A percentile compares a stretch with the other conserved stretches of the same genome.
phyloP scores from a whole-genome alignment of 2,329 filamentous ascomycete species.

The Fusarium fujikuroi region DNA sequence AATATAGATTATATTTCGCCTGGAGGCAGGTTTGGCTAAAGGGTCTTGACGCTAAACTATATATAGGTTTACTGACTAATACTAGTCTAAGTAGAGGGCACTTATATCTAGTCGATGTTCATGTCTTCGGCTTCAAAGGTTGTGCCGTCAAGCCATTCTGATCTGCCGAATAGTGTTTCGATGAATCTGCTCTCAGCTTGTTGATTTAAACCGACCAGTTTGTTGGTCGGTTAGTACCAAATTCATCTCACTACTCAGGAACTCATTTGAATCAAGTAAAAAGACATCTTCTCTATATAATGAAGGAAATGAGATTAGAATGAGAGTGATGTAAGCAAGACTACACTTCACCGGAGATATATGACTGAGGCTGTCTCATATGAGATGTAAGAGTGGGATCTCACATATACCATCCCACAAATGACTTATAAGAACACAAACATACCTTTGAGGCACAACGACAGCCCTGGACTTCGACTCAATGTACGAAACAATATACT shows the following conservation, averaged over 20 bases:
- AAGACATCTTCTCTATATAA: fast-evolving
- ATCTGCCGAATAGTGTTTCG: conserved; percentile 15
- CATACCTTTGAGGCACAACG: conserved; percentile 7
- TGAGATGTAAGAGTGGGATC: neutral
- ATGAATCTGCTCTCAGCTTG: conserved; percentile 11
- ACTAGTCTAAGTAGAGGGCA: too few relatives aligned
- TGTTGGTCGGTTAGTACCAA: neutral
- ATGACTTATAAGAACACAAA: neutral
- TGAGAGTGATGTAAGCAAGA: too few relatives aligned
- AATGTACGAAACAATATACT: conserved; percentile 22
- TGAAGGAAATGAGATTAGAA: neutral
- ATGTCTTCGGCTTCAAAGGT: neutral
- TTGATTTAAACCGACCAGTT: neutral
- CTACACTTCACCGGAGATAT: neutral
- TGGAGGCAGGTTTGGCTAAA: too few relatives aligned
- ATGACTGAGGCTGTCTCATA: too few relatives aligned
- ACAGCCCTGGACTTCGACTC: conserved; percentile 1
- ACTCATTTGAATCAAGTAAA: too few relatives aligned
- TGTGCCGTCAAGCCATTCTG: conserved; percentile 8
- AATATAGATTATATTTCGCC: too few relatives aligned
- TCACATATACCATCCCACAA: neutral
- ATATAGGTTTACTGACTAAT: too few relatives aligned
- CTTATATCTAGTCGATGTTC: neutral
- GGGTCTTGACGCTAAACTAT: too few relatives aligned
- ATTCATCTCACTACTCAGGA: neutral